Evolutionary conservation across 345 rosid genomes (phyloP), one percentile per base, ranked within the genome.

Genomic region (Syzygium jambos): DNA sequence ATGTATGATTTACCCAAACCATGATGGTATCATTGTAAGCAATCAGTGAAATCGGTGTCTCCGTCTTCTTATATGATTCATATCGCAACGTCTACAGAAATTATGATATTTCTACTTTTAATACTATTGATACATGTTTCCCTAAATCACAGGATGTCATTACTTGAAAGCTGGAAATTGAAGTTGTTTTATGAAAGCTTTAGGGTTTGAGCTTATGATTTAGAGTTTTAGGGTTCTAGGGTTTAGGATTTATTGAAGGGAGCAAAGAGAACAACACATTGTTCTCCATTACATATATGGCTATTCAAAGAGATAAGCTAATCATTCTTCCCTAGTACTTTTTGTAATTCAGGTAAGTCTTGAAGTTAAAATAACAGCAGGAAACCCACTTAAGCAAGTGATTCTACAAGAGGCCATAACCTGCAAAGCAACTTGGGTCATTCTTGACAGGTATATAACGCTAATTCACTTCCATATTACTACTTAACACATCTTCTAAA

Each of bases 341-440:
- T 56, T 43, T 43, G 53, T 80, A 23, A 80, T 11, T 41, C 68
- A 82, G 95, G 92, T 95, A 30, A 90, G 78, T 86, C 87, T 93
- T 46, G 95, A 93, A 92, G 95, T 95, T 68, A 93, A 91, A 89
- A 86, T 93, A 46, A 91, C 92, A 84, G 95, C 95, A 82, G 95
- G 95, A 84, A 27, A 84, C 80, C 95, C 96, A 85, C 84, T 89
- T 14, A 93, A 85, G 91, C 92, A 93, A 78, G 94, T 95, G 52
- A 88, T 93, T 78, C 41, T 93, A 29, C 95, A 93, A 78, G 95
- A 95, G 90, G 92, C 87, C 84, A 25, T 88, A 23, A 84, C 91
- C 46, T 88, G 41, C 78, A 92, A 91, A 6, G 90, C 95, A 51
- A 88, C 93, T 77, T 95, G 97, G 93, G 92, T 93, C 85, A 51